A percentile compares a stretch with the other conserved stretches of the same genome.
These are phyloP conservation scores for Wallacemonas sp. DNA, from an alignment of 208 protist genomes.

Conservation along the genomic window DNA sequence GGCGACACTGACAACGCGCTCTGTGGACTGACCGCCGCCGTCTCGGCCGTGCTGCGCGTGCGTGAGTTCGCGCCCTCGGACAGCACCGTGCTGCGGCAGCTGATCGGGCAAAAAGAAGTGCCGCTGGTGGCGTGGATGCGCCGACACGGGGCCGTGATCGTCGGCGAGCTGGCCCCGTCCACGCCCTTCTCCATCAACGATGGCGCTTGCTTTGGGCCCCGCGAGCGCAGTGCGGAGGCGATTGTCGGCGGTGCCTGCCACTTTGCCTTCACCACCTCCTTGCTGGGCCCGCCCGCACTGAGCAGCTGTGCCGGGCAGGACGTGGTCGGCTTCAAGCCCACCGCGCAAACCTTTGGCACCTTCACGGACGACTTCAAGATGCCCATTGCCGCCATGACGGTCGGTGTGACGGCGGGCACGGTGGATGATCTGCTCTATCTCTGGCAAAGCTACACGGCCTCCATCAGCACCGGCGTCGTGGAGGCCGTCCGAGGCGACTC, in stretches of 20 bases:
- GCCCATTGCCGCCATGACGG: conserved; percentile 69
- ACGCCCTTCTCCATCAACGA: conserved; percentile 75
- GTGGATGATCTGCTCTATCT: conserved; percentile 86
- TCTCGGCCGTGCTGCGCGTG: conserved; percentile 77
- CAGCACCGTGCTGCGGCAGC: conserved; percentile 50
- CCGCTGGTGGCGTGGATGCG: conserved; percentile 85
- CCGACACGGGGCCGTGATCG: conserved; percentile 68
- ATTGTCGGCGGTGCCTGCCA: conserved; percentile 63
- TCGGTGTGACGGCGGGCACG: conserved; percentile 71
- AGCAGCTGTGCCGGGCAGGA: conserved; percentile 63
- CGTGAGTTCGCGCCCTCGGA: conserved; percentile 74
- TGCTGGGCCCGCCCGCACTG: conserved; percentile 67
- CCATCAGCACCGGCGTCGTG: conserved; percentile 44
- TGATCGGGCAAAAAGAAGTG: conserved; percentile 59
- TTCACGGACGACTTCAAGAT: conserved; percentile 74
- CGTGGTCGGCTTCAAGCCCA: conserved; percentile 88
- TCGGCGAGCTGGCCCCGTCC: conserved; percentile 73
- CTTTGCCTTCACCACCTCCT: conserved; percentile 75
- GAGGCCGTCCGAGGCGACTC: conserved; percentile 36
- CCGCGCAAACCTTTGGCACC: conserved; percentile 82
- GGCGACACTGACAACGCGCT: conserved; percentile 56
- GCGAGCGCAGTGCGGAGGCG: conserved; percentile 53
- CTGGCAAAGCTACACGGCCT: conserved; percentile 85
- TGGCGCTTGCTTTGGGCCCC: conserved; percentile 52
- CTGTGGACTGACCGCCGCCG: conserved; percentile 78